Evolutionary conservation across 192 early-diverging fungal species (phyloP), one percentile per base, ranked within the genome.

Genomic region (Podila epigama): DNA sequence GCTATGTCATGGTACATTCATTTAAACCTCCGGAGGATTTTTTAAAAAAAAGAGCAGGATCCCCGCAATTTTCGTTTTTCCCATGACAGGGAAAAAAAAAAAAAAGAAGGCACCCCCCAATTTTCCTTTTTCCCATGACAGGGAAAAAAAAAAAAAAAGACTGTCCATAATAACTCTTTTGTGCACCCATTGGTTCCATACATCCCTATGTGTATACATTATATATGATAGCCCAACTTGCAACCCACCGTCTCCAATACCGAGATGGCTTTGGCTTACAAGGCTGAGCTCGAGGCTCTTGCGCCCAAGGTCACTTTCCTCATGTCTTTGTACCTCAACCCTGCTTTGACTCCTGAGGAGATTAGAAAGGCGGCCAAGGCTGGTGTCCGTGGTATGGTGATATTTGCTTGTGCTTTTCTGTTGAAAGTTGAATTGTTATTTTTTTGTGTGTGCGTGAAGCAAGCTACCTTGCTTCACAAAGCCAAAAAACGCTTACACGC

Each of bases 321-420:
- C 35, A 94, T 98, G 90, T 96, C 96, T 8, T 85, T 99, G 33
- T 99, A 97, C 68, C 87, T 99, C 56, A 84, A 81, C 51, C 93
- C 95, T 11, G 89, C 89, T 31, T 87, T 99, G 50, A 97, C 96
- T 2, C 90, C 93, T 6, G 95, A 92, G 31, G 97, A 98, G 75
- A 93, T 98, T 58, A 68, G 79, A 54, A 92, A 92, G 69, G 97
- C 97, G 0, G 89, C 89, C 18, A 83, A 85, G 54, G 89, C 92
- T 12, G 96, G 96, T 22, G 89, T 99, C 57, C 88, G 85, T 11
- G 90, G 90, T 88, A 81, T 18, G 71, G 4, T 10, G 1, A 27
- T 5, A 27, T 58, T 55, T 16, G 29, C 13, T 55, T 37, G 5
- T 48, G 40, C 25, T 50, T 42, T 61, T 51, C 34, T 63, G 5